Evolutionary conservation across 371 early-diverging fungal genomes (phyloP).

Genomic region (Synchytrium microbalum): DNA sequence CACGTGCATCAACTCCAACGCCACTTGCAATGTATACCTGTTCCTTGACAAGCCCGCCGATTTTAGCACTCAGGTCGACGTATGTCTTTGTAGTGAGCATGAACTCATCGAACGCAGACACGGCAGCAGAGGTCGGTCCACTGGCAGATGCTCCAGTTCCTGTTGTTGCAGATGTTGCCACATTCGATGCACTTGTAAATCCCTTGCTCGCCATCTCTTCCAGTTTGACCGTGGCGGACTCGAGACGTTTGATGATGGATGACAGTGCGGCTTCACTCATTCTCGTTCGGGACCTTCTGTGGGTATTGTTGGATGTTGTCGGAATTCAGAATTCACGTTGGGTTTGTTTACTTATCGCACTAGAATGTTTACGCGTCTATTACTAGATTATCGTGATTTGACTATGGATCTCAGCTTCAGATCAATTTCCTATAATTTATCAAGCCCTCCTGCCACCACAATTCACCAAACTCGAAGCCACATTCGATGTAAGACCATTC

Average conservation of each 20-base stretch:
- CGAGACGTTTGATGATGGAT: conserved; percentile 70
- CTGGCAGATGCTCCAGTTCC: conserved; percentile 23
- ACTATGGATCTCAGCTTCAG: too few relatives aligned
- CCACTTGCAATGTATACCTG: conserved; percentile 43
- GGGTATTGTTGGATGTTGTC: too few relatives aligned
- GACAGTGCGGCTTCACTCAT: conserved; percentile 29
- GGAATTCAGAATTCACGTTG: too few relatives aligned
- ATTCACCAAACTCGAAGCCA: too few relatives aligned
- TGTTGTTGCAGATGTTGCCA: conserved; percentile 28
- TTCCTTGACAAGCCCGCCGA: conserved; percentile 64
- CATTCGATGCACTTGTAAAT: conserved; percentile 40
- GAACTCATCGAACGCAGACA: conserved; percentile 63
- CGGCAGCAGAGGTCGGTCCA: conserved; percentile 44
- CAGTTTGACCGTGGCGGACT: conserved; percentile 74
- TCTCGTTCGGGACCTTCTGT: too few relatives aligned
- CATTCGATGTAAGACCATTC: too few relatives aligned
- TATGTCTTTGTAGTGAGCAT: conserved; percentile 49
- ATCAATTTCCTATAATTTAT: too few relatives aligned
- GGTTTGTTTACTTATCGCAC: too few relatives aligned
- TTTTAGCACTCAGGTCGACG: conserved; percentile 41
- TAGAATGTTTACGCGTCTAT: too few relatives aligned
- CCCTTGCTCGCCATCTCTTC: conserved; percentile 67
- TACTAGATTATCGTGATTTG: too few relatives aligned
- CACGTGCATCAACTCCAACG: too few relatives aligned
- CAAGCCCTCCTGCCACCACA: too few relatives aligned